Evolutionary conservation across 2,329 filamentous ascomycete genomes (phyloP).

Genomic region (Aspergillus hortae): DNA sequence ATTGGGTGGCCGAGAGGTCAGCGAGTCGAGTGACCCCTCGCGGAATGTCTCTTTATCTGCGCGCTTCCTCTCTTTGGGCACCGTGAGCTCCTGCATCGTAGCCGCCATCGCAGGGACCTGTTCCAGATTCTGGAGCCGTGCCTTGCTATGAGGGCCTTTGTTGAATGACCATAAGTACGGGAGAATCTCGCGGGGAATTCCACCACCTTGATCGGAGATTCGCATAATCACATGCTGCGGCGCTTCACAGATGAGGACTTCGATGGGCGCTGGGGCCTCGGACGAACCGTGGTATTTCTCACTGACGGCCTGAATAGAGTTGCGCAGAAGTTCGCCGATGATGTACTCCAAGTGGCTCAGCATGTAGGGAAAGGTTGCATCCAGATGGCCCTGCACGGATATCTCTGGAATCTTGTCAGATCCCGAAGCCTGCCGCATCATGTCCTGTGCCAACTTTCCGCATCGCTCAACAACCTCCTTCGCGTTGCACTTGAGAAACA

Average conservation of each 20-base stretch:
- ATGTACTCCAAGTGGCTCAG: conserved; percentile 96
- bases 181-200: conserved; percentile 77
- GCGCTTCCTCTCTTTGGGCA: conserved; percentile 35
- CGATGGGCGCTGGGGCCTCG: conserved; percentile 70
- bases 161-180: conserved; percentile 96
- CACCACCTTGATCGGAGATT: conserved; percentile 91
- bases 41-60: conserved; percentile 35
- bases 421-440: conserved; percentile 73
- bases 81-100: conserved; percentile 80
- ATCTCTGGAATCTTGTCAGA: conserved; percentile 73
- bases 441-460: conserved; percentile 68
- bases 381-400: conserved; percentile 75
- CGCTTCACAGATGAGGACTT: conserved; percentile 91
- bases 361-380: conserved; percentile 94
- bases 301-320: conserved; percentile 88
- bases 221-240: conserved; percentile 93
- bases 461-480: conserved; percentile 84
- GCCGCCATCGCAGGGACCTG: conserved; percentile 89
- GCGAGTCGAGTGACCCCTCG: conserved; percentile 68
- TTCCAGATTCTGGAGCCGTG: conserved; percentile 77
- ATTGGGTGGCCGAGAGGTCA: conserved; percentile 81
- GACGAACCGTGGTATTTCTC: conserved; percentile 60
- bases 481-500: conserved; percentile 89
- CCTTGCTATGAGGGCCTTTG: conserved; percentile 78
- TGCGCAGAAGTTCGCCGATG: conserved; percentile 87